Conservation (phyloP, 495 filamentous ascomycete genomes). For the Penicilliopsis zonata region DNA sequence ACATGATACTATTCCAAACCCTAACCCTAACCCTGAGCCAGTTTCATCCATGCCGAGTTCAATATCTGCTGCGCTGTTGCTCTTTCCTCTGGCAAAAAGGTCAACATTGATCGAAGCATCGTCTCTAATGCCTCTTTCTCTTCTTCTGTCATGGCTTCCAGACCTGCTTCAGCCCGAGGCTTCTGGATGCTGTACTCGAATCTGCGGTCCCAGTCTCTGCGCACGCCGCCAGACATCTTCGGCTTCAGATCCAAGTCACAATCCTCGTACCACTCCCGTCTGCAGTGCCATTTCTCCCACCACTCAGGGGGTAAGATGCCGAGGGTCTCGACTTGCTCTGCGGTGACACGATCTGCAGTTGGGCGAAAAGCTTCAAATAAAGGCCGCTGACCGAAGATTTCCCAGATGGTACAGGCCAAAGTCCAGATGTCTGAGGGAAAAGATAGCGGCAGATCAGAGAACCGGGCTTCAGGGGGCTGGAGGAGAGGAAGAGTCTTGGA, state of each 20-base stretch:
- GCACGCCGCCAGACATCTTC: conserved; percentile 4
- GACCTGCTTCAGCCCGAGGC: conserved; percentile 2
- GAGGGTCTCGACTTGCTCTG: conserved; percentile 6
- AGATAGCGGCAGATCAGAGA: conserved; percentile 7
- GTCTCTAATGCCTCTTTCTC: conserved; percentile 12
- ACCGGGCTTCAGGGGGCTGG: conserved; percentile 5
- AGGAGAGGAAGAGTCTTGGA: conserved; percentile 13
- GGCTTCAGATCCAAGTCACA: no score
- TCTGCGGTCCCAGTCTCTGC: conserved; percentile 5
- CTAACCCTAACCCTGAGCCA: no score
- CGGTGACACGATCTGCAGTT: conserved; percentile 4
- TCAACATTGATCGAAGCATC: conserved; percentile 16
- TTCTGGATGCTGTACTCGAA: conserved; percentile 5
- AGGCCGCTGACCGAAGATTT: conserved; percentile 12
- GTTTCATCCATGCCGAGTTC: conserved; percentile 18
- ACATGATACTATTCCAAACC: no score
- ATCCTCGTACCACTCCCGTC: conserved; percentile 7
- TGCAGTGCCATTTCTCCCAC: conserved; percentile 15
- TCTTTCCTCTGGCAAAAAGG: conserved; percentile 10
- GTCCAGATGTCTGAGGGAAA: conserved; percentile 19
- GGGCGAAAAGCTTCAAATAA: conserved; percentile 8
- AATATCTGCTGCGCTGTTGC: conserved; percentile 11
- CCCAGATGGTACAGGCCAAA: conserved; percentile 17
- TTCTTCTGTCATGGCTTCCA: conserved; percentile 3
- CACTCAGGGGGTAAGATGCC: conserved; percentile 10